Percentiles rank a stretch among this genome's conserved stretches.
Evolutionary conservation across 2,329 filamentous ascomycete genomes (phyloP).

Genomic region (Helotiales sp.): DNA sequence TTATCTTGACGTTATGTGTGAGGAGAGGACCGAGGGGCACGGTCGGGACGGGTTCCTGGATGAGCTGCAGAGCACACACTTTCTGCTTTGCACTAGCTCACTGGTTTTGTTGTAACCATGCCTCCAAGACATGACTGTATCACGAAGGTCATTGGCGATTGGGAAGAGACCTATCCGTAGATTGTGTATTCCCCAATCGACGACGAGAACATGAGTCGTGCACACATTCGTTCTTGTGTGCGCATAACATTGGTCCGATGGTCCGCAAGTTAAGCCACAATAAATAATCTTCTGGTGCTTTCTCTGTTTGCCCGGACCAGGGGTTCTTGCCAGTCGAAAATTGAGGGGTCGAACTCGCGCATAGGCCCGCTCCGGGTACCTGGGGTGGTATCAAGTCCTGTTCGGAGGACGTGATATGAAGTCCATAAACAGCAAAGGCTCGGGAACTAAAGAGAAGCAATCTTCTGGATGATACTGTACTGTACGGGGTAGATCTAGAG

Average conservation of each 20-base stretch:
- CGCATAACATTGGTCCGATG: neutral
- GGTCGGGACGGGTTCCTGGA: conserved; percentile 8
- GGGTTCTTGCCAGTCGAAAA: neutral
- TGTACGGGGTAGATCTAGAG: neutral
- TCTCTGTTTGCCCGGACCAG: neutral
- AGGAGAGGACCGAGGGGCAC: neutral
- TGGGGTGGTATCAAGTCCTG: conserved; percentile 12
- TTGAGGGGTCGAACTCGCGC: conserved; percentile 6
- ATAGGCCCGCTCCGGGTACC: conserved; percentile 1
- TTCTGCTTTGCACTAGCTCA: neutral
- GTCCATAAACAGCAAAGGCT: neutral
- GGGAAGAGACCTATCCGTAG: neutral
- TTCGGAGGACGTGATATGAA: neutral
- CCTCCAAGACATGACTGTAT: neutral
- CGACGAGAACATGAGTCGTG: neutral
- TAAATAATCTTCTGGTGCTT: neutral
- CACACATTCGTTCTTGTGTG: neutral
- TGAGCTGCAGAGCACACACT: conserved; percentile 2
- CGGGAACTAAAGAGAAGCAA: neutral
- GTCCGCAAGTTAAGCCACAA: neutral
- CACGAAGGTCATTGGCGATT: neutral
- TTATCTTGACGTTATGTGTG: neutral
- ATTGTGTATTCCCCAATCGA: neutral
- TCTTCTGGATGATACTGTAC: neutral
- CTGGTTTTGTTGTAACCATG: neutral